Evolutionary conservation across 2,329 filamentous ascomycete genomes (phyloP), one percentile per base, ranked within the genome.

Genomic region (Fusarium pseudoanthophilum): DNA sequence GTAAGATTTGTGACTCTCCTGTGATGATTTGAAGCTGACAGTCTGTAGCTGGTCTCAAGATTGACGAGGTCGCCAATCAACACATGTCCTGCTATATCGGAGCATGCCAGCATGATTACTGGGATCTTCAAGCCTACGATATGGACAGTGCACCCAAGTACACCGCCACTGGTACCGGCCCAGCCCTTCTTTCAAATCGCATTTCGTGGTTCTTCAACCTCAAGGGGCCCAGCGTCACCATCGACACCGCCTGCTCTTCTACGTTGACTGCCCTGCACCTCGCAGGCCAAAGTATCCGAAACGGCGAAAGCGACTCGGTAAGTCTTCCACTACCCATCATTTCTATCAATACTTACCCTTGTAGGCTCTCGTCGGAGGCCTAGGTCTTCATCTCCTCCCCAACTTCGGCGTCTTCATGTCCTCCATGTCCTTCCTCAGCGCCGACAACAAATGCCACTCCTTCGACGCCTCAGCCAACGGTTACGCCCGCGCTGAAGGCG

Each of bases 401-500:
- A 56, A 56, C 36, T 56, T 40, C 36, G 52, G 52, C 24, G 55
- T 46, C 21, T 46, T 53, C 21, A 60, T 40, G 42, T 51, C 56
- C 8, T 30, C 56, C 32, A 59, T 59, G 42, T 49, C 42, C 26
- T 51, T 59, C 24, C 56, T 59, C 21, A 59, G 56, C 24, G 24
- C 56, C 16, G 42, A 59, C 34, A 49, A 49, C 21, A 59, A 37
- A 21, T 66, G 52, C 5, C 53, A 53, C 9, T 60, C 61, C 6
- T 72, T 58, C 18, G 71, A 72, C 14, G 30, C 49, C 13, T 46
- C 56, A 9, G 67, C 52, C 2, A 51, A 68, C 11, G 69, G 72
- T 4, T 74, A 73, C n/a, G 68, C 59, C 4, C 56, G 71, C 2
- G 71, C 61, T 1, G 65, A 73, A 24, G 71, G 69, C 3, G 49